phyloP scores from a whole-genome alignment of 202 grass and related monocot species.

The Brachypodium distachyon region DNA sequence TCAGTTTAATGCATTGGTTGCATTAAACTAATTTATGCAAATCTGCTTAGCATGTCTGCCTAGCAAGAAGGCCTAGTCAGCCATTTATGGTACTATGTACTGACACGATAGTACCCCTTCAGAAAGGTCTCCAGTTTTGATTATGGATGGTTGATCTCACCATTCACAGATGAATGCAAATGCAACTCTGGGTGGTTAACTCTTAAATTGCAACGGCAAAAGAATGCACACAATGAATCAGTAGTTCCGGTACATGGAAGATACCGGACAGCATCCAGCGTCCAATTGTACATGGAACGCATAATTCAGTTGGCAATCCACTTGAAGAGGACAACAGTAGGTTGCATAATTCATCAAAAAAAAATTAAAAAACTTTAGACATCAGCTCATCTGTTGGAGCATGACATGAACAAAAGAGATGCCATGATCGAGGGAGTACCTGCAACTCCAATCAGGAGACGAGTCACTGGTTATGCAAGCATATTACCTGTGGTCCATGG shows the following conservation, averaged over 20 bases:
- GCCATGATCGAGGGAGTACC: neutral
- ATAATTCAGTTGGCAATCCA: neutral
- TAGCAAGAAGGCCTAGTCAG: neutral
- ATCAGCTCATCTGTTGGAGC: neutral
- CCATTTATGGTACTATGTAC: neutral
- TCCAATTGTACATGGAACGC: neutral
- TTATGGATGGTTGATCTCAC: neutral
- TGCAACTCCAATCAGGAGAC: neutral
- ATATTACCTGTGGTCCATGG: neutral
- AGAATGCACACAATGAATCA: neutral
- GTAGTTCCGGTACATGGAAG: neutral
- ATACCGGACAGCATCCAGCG: neutral
- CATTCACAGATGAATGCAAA: neutral
- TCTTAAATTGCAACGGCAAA: neutral
- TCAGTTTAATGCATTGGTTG: too few relatives aligned
- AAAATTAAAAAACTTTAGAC: too few relatives aligned
- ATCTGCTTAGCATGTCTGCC: slow-evolving; percentile 3
- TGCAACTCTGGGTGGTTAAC: neutral
- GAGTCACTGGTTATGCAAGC: neutral
- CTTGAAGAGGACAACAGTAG: neutral
- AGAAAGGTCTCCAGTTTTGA: neutral
- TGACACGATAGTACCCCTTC: neutral
- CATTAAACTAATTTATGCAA: neutral
- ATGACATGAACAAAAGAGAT: neutral
- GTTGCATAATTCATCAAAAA: neutral